Percentiles rank a stretch among this genome's conserved stretches.
These are phyloP conservation scores for Gentiana macrophylla DNA, from an alignment of 257 asterid genomes.

Conservation along the genomic window DNA sequence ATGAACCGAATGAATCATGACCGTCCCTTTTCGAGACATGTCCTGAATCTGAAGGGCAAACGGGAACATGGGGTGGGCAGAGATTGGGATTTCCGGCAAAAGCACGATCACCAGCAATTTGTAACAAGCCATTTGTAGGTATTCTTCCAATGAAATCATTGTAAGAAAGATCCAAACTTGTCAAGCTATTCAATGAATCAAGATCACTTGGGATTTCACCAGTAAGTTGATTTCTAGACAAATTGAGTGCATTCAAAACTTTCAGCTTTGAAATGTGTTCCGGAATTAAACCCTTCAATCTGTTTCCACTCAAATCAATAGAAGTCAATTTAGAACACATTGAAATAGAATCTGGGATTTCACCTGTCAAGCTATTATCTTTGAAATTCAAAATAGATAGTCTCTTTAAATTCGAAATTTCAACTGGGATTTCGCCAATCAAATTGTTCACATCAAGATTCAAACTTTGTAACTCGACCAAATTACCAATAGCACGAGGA, in stretches of 20 bases:
- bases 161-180: constrained; percentile 58
- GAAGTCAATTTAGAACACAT: constrained; percentile 11
- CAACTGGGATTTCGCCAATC: constrained; percentile 45
- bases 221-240: constrained; percentile 47
- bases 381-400: constrained; percentile 42
- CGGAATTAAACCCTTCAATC: constrained; percentile 43
- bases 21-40: constrained; percentile 7
- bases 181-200: constrained; percentile 54
- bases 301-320: constrained; percentile 31
- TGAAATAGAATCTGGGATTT: constrained; percentile 36
- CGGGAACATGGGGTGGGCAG: constrained; percentile 27
- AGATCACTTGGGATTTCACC: constrained; percentile 57
- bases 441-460: constrained; percentile 47
- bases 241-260: constrained; percentile 51
- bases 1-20: constrained; percentile 1
- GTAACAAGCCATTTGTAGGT: constrained; percentile 44
- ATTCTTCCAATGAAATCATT: constrained; percentile 56
- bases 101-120: constrained; percentile 26
- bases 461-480: constrained; percentile 35
- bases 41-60: constrained; percentile 23
- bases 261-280: constrained; percentile 23
- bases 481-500: constrained; percentile 39
- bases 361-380: constrained; percentile 51
- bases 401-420: constrained; percentile 34
- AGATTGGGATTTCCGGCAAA: constrained; percentile 70